Evolutionary conservation across 331 rosid genomes (phyloP).

Genomic region (Arachis monticola): DNA sequence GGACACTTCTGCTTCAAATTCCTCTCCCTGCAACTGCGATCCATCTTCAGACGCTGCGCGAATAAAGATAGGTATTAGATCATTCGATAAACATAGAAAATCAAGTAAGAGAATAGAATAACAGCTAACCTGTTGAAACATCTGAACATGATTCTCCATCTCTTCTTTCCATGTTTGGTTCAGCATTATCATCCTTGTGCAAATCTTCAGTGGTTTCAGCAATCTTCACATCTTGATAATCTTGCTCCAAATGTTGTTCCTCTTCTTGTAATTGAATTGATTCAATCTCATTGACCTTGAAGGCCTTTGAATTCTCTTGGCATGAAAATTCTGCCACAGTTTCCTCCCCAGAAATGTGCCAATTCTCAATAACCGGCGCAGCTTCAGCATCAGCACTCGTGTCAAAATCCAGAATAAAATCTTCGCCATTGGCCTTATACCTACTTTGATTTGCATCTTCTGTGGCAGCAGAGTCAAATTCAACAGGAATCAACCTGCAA

Average conservation of each 20-base stretch:
- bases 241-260: constrained; percentile 41
- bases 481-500: constrained; percentile 80
- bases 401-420: constrained; percentile 84
- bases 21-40: constrained; percentile 48
- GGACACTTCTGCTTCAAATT: constrained; percentile 69
- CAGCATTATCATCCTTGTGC: constrained; percentile 41
- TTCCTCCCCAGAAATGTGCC: constrained; percentile 68
- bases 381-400: constrained; percentile 49
- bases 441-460: constrained; percentile 41
- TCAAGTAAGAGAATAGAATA: constrained; percentile 1
- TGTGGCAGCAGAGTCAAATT: constrained; percentile 46
- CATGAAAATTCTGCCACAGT: constrained; percentile 43
- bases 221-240: constrained; percentile 33
- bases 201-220: constrained; percentile 47
- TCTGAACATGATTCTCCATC: constrained; percentile 48
- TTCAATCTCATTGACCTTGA: constrained; percentile 34
- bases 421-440: constrained; percentile 52
- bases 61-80: constrained; percentile 12
- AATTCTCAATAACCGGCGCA: constrained; percentile 61
- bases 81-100: constrained; percentile 24
- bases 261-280: constrained; percentile 39
- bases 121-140: constrained; percentile 55
- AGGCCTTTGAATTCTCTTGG: constrained; percentile 36
- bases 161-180: constrained; percentile 42
- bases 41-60: constrained; percentile 60